phyloP scores from a whole-genome alignment of 805 yeast species.

The Sugiyamaella valdiviana region DNA sequence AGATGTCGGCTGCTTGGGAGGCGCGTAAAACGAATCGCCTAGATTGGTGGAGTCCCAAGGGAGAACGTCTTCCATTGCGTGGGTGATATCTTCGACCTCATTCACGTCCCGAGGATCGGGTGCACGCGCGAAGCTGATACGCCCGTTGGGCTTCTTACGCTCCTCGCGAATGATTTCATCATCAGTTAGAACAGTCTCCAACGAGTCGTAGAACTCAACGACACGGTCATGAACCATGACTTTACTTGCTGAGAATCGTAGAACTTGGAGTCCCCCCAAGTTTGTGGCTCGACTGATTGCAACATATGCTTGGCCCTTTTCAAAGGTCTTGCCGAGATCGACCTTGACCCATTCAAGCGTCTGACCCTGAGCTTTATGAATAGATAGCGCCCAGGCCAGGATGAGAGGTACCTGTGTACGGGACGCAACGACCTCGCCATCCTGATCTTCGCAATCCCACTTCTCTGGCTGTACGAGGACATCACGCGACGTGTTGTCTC shows the following conservation, averaged over 20 bases:
- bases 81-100: background rate
- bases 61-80: conserved; percentile 3
- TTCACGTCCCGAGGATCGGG: background rate
- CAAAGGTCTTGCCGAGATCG: conserved; percentile 71
- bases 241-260: conserved; percentile 57
- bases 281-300: conserved; percentile 88
- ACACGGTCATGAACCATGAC: conserved; percentile 71
- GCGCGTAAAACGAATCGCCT: too few relatives aligned
- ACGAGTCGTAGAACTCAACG: conserved; percentile 50
- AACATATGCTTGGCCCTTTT: conserved; percentile 92
- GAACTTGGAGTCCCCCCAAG: conserved; percentile 74
- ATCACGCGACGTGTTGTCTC: conserved; percentile 68
- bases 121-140: background rate
- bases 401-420: conserved; percentile 80
- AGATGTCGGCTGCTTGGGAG: too few relatives aligned
- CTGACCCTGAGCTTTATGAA: conserved; percentile 95
- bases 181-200: conserved; percentile 34
- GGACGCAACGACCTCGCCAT: conserved; percentile 58
- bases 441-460: conserved; percentile 75
- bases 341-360: conserved; percentile 72
- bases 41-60: background rate
- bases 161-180: conserved; percentile 2
- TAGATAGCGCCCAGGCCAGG: conserved; percentile 94
- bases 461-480: conserved; percentile 74
- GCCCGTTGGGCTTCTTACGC: background rate